phyloP scores from a whole-genome alignment of 179 eudicot genomes.

The Silene vulgaris region DNA sequence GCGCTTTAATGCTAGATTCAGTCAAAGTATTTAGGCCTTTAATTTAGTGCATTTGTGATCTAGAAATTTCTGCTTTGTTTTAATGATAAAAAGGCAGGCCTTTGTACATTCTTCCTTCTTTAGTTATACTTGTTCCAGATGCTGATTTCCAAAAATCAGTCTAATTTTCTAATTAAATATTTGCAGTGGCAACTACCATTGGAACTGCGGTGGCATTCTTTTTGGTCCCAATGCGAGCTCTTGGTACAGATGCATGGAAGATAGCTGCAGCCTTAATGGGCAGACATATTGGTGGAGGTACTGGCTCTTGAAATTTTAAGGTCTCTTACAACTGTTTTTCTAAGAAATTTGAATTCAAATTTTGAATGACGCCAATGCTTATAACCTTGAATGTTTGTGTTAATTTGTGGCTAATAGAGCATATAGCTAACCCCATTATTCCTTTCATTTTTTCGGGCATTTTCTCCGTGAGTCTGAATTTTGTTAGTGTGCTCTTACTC shows the following conservation, averaged over 20 bases:
- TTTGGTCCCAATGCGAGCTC: conserved; percentile 78
- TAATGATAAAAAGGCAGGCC: background rate
- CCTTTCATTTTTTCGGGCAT: background rate
- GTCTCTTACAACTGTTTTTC: conserved; percentile 5
- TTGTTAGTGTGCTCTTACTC: background rate
- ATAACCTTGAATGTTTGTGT: conserved; percentile 3
- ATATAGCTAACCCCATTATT: background rate
- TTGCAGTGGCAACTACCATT: conserved; percentile 64
- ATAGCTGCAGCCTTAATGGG: conserved; percentile 91
- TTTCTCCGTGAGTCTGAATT: background rate
- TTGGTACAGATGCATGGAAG: conserved; percentile 81
- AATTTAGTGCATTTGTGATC: conserved; percentile 7
- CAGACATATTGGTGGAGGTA: conserved; percentile 89
- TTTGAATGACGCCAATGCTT: background rate
- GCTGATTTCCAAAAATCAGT: conserved; percentile 13
- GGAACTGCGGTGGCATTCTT: conserved; percentile 68
- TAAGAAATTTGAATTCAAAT: background rate
- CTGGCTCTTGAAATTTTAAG: conserved; percentile 9
- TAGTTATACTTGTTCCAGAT: background rate
- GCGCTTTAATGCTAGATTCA: background rate
- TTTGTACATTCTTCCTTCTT: background rate
- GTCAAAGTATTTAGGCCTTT: background rate
- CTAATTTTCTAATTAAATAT: conserved; percentile 20
- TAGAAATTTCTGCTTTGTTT: background rate
- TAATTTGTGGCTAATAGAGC: background rate